A percentile compares a stretch with the other conserved stretches of the same genome.
phyloP scores from a whole-genome alignment of 257 asterid species.

The Handroanthus guayacan region DNA sequence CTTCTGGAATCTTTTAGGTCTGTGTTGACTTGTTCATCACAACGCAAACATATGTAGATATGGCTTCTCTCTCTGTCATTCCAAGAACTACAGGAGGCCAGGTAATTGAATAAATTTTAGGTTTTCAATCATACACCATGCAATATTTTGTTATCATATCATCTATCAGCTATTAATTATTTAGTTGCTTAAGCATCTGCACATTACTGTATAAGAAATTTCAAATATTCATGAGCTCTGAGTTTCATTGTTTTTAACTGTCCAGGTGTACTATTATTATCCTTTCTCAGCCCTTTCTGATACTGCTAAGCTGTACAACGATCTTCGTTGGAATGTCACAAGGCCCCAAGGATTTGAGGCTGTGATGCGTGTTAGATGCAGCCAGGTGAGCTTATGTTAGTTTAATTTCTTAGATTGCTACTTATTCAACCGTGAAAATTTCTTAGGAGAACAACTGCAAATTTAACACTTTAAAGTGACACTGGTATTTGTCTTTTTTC shows the following conservation, averaged over 20 bases:
- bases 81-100: constrained; percentile 98
- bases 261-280: constrained; percentile 87
- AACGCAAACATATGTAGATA: constrained; percentile 88
- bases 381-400: constrained; percentile 68
- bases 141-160: constrained; percentile 2
- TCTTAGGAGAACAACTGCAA: constrained; percentile 29
- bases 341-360: constrained; percentile 99
- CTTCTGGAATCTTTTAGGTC: constrained; percentile 63
- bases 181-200: constrained; percentile 10
- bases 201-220: constrained; percentile 1
- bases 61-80: constrained; percentile 90
- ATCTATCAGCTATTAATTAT: constrained; percentile 5
- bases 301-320: constrained; percentile 93
- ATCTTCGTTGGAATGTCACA: constrained; percentile 97
- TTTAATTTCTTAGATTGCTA: constrained; percentile 32
- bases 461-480: constrained; percentile 26
- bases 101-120: constrained; percentile 53
- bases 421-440: constrained; percentile 13
- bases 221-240: constrained; percentile 24
- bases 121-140: constrained; percentile 19
- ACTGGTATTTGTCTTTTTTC: constrained; percentile 2
- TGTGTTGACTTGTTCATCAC: constrained; percentile 97
- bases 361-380: constrained; percentile 99
- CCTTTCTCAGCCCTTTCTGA: constrained; percentile 97
- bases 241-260: constrained; percentile 24